Percentiles rank a stretch among this genome's conserved stretches.
Evolutionary conservation across 108 stramenopile species (phyloP).

Genomic region (Fragilaria crotonensis): DNA sequence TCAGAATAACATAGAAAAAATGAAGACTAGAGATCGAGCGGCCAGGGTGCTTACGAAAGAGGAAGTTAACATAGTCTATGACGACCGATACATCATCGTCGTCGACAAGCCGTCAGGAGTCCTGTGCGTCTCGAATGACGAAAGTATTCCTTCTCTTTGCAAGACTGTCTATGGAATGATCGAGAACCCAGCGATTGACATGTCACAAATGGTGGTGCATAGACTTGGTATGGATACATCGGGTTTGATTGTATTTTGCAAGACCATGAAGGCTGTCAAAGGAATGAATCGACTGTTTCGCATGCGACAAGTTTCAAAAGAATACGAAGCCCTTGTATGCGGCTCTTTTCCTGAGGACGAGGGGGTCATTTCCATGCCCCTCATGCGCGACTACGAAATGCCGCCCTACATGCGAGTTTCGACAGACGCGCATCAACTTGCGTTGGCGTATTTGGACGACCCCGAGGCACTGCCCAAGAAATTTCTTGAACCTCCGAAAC

Average conservation of each 20-base stretch:
- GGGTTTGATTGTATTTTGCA: constrained; percentile 74
- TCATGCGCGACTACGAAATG: constrained; percentile 76
- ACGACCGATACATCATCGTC: constrained; percentile 79
- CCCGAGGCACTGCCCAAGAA: constrained; percentile 52
- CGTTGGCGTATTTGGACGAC: constrained; percentile 51
- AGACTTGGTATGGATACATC: constrained; percentile 80
- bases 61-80: constrained; percentile 69
- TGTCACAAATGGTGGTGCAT: constrained; percentile 86
- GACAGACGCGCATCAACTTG: constrained; percentile 66
- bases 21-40: constrained; percentile 58
- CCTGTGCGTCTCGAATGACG: constrained; percentile 61
- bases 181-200: no score
- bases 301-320: constrained; percentile 56
- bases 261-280: constrained; percentile 52
- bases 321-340: constrained; percentile 74
- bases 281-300: constrained; percentile 64
- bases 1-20: constrained; percentile 41
- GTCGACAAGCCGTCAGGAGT: constrained; percentile 79
- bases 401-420: constrained; percentile 82
- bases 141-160: constrained; percentile 46
- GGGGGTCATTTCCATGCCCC: constrained; percentile 60
- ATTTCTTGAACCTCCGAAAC: constrained; percentile 64
- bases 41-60: constrained; percentile 53
- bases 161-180: constrained; percentile 53
- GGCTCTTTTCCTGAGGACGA: constrained; percentile 61